Conservation (phyloP, 345 rosid species). For the Dipteronia sinensis region DNA sequence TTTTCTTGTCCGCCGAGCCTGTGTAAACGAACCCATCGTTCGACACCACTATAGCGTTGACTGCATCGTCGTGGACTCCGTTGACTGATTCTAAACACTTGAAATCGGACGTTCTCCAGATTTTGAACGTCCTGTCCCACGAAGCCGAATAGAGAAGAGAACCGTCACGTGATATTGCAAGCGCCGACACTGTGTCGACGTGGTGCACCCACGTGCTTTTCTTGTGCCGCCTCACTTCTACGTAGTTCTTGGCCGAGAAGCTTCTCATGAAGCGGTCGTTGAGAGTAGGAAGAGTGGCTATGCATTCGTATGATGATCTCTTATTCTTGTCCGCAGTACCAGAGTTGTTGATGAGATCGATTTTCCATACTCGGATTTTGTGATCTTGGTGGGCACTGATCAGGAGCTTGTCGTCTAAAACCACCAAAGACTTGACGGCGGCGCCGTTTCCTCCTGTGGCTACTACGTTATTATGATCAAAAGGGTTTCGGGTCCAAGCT, state of each 20-base stretch:
- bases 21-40: conserved; percentile 64
- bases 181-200: conserved; percentile 68
- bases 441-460: conserved; percentile 42
- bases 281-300: conserved; percentile 64
- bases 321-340: conserved; percentile 6
- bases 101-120: conserved; percentile 65
- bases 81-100: conserved; percentile 62
- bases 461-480: conserved; percentile 18
- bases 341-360: conserved; percentile 24
- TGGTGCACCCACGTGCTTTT: conserved; percentile 78
- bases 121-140: conserved; percentile 77
- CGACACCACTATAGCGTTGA: conserved; percentile 58
- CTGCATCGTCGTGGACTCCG: conserved; percentile 73
- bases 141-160: conserved; percentile 71
- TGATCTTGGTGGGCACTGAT: conserved; percentile 76
- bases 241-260: conserved; percentile 56
- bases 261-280: conserved; percentile 51
- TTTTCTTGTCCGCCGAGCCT: conserved; percentile 72
- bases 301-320: conserved; percentile 28
- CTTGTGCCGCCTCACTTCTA: conserved; percentile 69
- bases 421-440: conserved; percentile 57
- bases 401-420: conserved; percentile 44
- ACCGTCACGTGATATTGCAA: conserved; percentile 45
- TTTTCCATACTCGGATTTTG: conserved; percentile 73
- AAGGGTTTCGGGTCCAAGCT: conserved; percentile 44